These are phyloP conservation scores for Oryza rufipogon DNA, from an alignment of 176 grass and related monocot genomes.

Conservation along the genomic window DNA sequence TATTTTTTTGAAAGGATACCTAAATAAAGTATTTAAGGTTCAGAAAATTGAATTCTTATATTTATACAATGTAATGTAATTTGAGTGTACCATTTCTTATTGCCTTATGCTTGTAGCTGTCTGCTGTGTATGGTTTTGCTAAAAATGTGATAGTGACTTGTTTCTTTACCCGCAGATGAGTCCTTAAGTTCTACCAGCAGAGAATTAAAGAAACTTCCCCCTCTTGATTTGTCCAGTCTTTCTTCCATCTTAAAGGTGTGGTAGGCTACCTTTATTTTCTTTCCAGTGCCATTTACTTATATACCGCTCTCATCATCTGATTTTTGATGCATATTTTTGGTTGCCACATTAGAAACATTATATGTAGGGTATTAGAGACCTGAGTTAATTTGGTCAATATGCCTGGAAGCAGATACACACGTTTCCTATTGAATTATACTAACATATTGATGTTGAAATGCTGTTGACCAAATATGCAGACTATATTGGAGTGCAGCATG, in stretches of 20 bases:
- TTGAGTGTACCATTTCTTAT: neutral
- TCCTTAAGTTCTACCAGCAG: slow-evolving; percentile 62
- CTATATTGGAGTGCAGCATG: slow-evolving; percentile 58
- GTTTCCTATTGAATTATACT: slow-evolving; percentile 15
- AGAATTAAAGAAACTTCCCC: slow-evolving; percentile 75
- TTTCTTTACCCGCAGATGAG: slow-evolving; percentile 54
- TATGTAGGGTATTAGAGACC: slow-evolving; percentile 12
- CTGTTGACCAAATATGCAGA: slow-evolving; percentile 54
- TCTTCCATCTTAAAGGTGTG: slow-evolving; percentile 78
- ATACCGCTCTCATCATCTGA: slow-evolving; percentile 27
- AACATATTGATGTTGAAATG: slow-evolving; percentile 20
- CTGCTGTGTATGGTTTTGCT: slow-evolving; percentile 19
- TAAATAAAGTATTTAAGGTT: neutral
- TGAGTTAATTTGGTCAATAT: slow-evolving; percentile 28
- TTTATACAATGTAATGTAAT: neutral
- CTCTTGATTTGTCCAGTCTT: slow-evolving; percentile 74
- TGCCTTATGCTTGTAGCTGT: neutral
- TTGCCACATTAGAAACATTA: slow-evolving; percentile 6
- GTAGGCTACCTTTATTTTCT: slow-evolving; percentile 22
- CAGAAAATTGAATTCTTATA: slow-evolving; percentile 2
- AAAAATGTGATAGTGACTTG: slow-evolving; percentile 24
- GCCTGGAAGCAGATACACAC: neutral
- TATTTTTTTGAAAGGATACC: neutral
- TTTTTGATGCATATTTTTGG: neutral
- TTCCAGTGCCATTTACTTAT: slow-evolving; percentile 24